Base-by-base conservation (phyloP, 345 rosid species). In the Gossypium ekmanianum region DNA sequence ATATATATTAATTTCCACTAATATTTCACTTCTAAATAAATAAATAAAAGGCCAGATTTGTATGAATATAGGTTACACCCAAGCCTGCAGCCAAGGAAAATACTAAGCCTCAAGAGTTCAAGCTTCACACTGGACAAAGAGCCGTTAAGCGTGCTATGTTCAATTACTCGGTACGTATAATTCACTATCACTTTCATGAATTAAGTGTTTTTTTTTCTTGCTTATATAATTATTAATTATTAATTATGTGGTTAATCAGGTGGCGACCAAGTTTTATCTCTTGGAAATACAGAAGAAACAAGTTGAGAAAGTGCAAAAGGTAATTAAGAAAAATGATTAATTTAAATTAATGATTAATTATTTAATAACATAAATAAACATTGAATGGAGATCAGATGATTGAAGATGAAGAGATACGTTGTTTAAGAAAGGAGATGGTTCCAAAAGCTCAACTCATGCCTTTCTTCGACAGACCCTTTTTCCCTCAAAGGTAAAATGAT, bases 401-500 rank as follows among this genome's bases (percentile, higher is more conserved):
- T 44, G 95, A 91, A 69, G 89, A 93, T 43, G 90, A 93, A 80
- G 97, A 89, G 85, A 39, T 91, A 45, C 88, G 89, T 39, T 64
- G 76, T 84, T 71, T 91, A 71, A 88, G 98, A 69, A 93, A 90
- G 43, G 92, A 91, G 80, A 93, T 93, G 98, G 81, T 93, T 55
- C 97, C 95, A 14, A 87, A 88, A 87, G 95, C 92, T 58, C 95
- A 90, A 29, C 76, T 93, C 79, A 91, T 91, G 98, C 98, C 98
- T 76, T 81, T 78, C 51, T 88, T 93, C 48, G 93, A 88, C 48
- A 85, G 88, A 67, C 97, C 98, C 61, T 93, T 93, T 81, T 81
- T 74, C 45, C 98, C 97, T 7, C 95, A 93, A n/a, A 84, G 95
- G 94, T 66, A 66, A 24, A 59, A 10, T 2, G 2, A 2, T 54